These are phyloP conservation scores for Yarrowia divulgata DNA, from an alignment of 805 yeast genomes.

Conservation along the genomic window DNA sequence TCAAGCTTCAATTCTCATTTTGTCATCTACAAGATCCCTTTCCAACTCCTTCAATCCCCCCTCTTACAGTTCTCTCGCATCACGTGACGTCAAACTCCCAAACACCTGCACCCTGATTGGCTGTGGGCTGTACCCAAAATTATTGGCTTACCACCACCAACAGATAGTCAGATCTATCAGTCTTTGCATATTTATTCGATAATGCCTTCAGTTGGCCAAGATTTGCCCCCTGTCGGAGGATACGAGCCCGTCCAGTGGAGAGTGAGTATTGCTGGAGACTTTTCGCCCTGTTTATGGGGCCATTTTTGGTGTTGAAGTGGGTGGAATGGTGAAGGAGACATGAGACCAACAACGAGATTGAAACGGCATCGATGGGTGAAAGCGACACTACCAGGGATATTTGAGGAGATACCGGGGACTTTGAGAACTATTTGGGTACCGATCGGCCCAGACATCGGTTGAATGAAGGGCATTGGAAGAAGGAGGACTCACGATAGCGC, in stretches of 20 bases:
- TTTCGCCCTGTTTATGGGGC: not conserved
- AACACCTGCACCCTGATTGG: slow-evolving; percentile 39
- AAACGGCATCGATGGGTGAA: not conserved
- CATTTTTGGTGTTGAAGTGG: slow-evolving; percentile 10
- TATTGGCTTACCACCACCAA: slow-evolving; percentile 35
- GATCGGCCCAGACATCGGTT: not conserved
- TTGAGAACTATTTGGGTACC: not conserved
- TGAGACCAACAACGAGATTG: slow-evolving; percentile 1
- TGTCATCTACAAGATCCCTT: no score
- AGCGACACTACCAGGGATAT: not conserved
- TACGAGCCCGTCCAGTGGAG: slow-evolving; percentile 89
- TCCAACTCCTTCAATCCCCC: not conserved
- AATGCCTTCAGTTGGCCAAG: slow-evolving; percentile 57
- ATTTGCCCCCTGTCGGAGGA: slow-evolving; percentile 86
- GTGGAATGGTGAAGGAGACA: not conserved
- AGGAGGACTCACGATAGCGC: not conserved
- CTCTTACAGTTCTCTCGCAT: not conserved
- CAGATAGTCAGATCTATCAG: slow-evolving; percentile 37
- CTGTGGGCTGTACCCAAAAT: slow-evolving; percentile 35
- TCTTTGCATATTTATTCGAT: slow-evolving; percentile 27
- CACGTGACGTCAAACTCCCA: slow-evolving; percentile 35
- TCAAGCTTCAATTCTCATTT: no score
- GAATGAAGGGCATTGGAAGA: not conserved
- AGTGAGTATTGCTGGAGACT: slow-evolving; percentile 45
- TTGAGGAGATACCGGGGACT: not conserved